Base-by-base conservation (phyloP, 2,329 filamentous ascomycete genomes). In the Epichloe bromicola region DNA sequence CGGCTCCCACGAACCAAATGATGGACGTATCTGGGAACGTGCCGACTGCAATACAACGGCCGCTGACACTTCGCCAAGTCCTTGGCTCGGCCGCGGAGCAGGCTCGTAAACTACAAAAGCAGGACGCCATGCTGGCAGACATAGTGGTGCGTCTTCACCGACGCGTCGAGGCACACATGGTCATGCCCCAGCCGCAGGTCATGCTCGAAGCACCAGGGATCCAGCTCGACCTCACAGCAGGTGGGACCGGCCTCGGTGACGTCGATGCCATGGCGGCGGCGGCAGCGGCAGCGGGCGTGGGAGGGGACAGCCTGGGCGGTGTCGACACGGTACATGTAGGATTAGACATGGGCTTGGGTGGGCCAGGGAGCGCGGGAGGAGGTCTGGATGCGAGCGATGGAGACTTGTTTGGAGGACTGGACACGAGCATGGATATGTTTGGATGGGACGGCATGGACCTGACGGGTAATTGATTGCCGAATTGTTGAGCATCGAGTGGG, bases 91-190 rank as follows among this genome's bases (percentile, higher is more conserved):
- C 79, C 53, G 76, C 78, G 0, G 76, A 81, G 54, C 73, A 77
- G 42, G 83, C 77, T 51, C 74, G 74, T 53, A 70, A 68, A 52
- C 68, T 80, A 0, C 74, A 81, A 38, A 74, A 76, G 58, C 68
- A 68, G n/a, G 80, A 85, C 52, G 68, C 72, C 1, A 65, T 69
- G 17, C 67, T 78, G 43, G 80, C 81, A 1, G 82, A 86, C 63
- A 75, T 75, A 8, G 67, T 81, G 14, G 76, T 84, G 10, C 78
- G 82, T 7, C 72, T 86, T 7, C 71, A 83, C 61, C 72, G 82
- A 26, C 72, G 74, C 2, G 81, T 86, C 11, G 82, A 87, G 64
- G 74, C 76, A n/a, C 82, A 84, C 60, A 74, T 85, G 70, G 68
- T 70, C 36, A 65, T 61, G 58, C 65, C 67, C 20, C 65, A 67